Percentiles rank a stretch among this genome's conserved stretches.
Conservation (phyloP, 106 monocot species). For the Dioscorea dumetorum region DNA sequence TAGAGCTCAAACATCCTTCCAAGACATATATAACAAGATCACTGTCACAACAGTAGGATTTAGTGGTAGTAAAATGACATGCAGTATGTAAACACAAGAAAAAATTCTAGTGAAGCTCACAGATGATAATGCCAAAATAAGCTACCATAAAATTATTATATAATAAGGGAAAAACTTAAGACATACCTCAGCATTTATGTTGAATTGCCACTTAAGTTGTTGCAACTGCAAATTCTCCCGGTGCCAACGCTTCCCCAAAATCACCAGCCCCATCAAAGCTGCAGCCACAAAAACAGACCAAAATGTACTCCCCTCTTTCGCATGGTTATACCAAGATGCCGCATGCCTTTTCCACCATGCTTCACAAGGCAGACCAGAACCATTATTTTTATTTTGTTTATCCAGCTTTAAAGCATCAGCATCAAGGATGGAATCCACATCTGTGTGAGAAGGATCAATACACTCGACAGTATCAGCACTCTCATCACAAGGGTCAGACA, state of each 20-base stretch:
- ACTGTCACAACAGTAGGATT: too few species aligned
- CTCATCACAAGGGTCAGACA: constrained; percentile 2
- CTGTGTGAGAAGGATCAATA: constrained; percentile 10
- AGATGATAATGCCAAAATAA: too few species aligned
- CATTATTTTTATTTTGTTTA: constrained; percentile 20
- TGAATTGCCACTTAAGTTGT: constrained; percentile 35
- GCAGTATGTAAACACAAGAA: too few species aligned
- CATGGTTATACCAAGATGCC: constrained; percentile 60
- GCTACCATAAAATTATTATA: too few species aligned
- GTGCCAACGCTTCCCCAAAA: constrained; percentile 68
- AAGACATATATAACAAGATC: too few species aligned
- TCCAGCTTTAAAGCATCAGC: constrained; percentile 8
- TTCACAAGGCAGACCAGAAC: constrained; percentile 26
- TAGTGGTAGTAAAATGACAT: too few species aligned
- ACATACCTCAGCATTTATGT: constrained; percentile 31
- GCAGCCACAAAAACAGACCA: constrained; percentile 87
- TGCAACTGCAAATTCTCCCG: constrained; percentile 48
- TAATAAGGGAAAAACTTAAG: too few species aligned
- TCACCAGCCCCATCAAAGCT: constrained; percentile 69
- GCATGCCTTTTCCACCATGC: constrained; percentile 79
- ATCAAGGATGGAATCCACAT: constrained; percentile 15
- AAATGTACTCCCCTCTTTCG: constrained; percentile 68
- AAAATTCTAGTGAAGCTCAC: too few species aligned
- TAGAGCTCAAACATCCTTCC: too few species aligned
- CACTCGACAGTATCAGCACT: constrained; percentile 3